These are phyloP conservation scores for Trypanosoma grayi DNA, from an alignment of 208 protist species.

Conservation along the genomic window DNA sequence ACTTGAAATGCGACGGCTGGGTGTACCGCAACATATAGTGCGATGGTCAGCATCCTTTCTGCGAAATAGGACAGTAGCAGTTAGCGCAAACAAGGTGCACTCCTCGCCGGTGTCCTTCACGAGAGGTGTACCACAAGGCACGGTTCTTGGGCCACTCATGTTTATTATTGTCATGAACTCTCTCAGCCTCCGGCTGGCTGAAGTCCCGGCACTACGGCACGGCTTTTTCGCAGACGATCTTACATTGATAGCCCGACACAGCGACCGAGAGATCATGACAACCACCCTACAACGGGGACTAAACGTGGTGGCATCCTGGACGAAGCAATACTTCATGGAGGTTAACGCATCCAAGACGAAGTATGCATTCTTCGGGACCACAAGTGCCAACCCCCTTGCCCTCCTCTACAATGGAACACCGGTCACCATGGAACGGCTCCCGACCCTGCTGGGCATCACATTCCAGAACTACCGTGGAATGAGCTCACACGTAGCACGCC, in stretches of 20 bases:
- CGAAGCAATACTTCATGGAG: too few species aligned
- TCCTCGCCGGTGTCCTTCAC: slow-evolving; percentile 1
- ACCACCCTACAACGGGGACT: slow-evolving; percentile 9
- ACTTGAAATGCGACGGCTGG: background rate
- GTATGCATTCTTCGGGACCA: too few species aligned
- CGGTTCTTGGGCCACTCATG: slow-evolving; percentile 22
- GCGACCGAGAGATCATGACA: slow-evolving; percentile 6
- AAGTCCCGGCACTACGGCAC: slow-evolving; percentile 10
- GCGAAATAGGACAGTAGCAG: background rate
- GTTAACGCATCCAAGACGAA: too few species aligned
- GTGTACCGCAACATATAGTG: background rate
- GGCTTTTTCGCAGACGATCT: slow-evolving; percentile 27
- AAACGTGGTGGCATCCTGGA: too few species aligned
- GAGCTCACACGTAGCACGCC: too few species aligned
- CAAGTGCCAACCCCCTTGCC: too few species aligned
- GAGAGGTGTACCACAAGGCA: slow-evolving; percentile 24
- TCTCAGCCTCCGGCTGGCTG: background rate
- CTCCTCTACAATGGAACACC: too few species aligned
- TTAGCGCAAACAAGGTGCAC: background rate
- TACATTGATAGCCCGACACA: background rate
- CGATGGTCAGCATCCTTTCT: slow-evolving; percentile 3
- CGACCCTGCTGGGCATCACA: too few species aligned
- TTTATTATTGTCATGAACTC: slow-evolving; percentile 30
- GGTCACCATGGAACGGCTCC: too few species aligned
- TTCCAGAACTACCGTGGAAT: too few species aligned